Base-by-base conservation (phyloP, 306 rosid genomes). In the Sechiopsis laciniata region DNA sequence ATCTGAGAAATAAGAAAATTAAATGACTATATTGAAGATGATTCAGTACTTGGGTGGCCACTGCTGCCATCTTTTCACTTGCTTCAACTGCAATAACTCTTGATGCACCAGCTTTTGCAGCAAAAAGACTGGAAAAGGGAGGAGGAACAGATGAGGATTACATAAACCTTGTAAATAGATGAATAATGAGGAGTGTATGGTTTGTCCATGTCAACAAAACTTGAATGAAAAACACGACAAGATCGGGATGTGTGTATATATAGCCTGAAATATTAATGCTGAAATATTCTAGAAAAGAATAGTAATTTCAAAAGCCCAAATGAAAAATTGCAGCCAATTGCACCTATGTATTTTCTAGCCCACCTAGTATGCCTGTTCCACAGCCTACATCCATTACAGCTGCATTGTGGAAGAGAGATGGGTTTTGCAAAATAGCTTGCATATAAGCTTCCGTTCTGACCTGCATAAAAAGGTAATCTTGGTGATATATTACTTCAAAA, bases 311-410 rank as follows among this genome's bases (percentile, higher is more conserved):
- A 10, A 37, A 45, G 54, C 54, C 6, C 6, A 19, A 20, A 66
- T 46, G 54, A 42, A 9, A 58, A 58, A 58, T 55, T 55, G 61
- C 6, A 58, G 64, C 37, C 64, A 58, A 58, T 58, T n/a, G 16
- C 22, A 10, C 22, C 53, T 17, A 2, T 6, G 40, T 65, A 40
- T 40, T 29, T 45, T 62, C 29, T 59, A 73, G 83, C 87, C 84
- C 78, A 94, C 98, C 98, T 94, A 94, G 91, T 55, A 94, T 87
- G 75, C 95, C 92, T 71, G 97, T 91, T 79, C 98, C 97, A 76
- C 97, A 94, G 64, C 98, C 98, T 32, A 94, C 95, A 77, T 94
- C 96, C 91, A 94, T 82, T 67, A 94, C 96, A 7, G 89, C 85
- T 24, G 95, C 92, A 71, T 86, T 83, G 20, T 82, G 85, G 69